phyloP scores from a whole-genome alignment of 2,329 filamentous ascomycete species.

The Diaporthe helianthi region DNA sequence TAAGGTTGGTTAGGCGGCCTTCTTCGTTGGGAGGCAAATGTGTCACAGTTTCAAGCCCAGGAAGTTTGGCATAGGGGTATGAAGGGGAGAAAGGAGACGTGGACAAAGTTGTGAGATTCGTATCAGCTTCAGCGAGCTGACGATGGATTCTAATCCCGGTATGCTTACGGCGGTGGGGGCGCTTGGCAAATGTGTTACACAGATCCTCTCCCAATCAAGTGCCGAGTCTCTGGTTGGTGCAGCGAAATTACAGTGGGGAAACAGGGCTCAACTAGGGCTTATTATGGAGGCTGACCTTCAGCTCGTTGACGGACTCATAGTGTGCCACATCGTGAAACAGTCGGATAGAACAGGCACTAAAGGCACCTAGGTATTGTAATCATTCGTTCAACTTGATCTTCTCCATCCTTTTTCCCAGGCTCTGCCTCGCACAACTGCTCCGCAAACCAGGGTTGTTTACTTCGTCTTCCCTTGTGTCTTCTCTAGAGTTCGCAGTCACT shows the following conservation, averaged over 20 bases:
- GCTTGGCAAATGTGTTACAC: neutral
- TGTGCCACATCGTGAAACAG: neutral
- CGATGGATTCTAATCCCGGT: slow-evolving; percentile 2
- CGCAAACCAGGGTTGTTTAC: too few species aligned
- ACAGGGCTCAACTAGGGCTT: neutral
- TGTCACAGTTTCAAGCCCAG: neutral
- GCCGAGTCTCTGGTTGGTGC: neutral
- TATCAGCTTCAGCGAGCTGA: neutral
- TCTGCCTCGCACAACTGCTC: too few species aligned
- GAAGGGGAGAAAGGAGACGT: neutral
- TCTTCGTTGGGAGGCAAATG: neutral
- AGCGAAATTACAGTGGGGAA: neutral
- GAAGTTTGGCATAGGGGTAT: neutral
- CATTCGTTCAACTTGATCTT: neutral
- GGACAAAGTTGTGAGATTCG: neutral
- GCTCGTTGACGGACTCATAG: neutral
- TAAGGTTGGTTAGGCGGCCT: neutral
- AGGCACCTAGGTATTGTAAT: too few species aligned
- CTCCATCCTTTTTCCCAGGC: too few species aligned
- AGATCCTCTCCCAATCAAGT: neutral
- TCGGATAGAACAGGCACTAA: neutral
- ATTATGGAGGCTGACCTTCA: neutral
- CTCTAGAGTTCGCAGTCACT: too few species aligned
- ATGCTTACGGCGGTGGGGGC: neutral
- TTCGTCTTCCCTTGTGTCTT: too few species aligned